These are phyloP conservation scores for Nitzschia sp. DNA, from an alignment of 108 stramenopile species.

Conservation along the genomic window DNA sequence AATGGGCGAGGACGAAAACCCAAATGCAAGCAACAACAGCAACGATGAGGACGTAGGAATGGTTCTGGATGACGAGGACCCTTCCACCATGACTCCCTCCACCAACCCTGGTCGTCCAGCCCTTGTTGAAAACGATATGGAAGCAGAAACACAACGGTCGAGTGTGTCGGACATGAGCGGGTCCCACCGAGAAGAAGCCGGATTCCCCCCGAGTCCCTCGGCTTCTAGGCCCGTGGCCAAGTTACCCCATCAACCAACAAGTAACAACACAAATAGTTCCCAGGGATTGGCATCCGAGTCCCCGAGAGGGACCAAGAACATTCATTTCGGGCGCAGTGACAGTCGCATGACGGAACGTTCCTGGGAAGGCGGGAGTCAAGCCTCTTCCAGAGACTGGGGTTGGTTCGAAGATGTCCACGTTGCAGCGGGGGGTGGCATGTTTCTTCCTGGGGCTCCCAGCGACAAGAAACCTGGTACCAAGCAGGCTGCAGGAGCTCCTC, in stretches of 20 bases:
- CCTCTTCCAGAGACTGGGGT: conserved; percentile 59
- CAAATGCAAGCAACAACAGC: neutral
- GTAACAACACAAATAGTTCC: neutral
- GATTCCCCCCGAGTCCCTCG: neutral
- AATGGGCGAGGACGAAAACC: neutral
- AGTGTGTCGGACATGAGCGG: conserved; percentile 17
- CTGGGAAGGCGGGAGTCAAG: conserved; percentile 36
- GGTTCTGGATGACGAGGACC: conserved; percentile 5
- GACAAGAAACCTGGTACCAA: too few species aligned
- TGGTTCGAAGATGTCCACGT: conserved; percentile 84
- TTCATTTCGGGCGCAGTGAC: neutral
- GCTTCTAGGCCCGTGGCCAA: neutral
- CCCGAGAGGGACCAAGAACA: too few species aligned
- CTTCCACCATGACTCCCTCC: too few species aligned
- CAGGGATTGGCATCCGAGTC: neutral
- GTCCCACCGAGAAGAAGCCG: conserved; percentile 1
- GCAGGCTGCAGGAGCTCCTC: too few species aligned
- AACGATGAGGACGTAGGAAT: conserved; percentile 10
- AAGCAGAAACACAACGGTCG: conserved; percentile 10
- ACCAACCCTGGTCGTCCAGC: neutral
- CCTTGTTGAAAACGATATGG: conserved; percentile 23
- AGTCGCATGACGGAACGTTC: neutral
- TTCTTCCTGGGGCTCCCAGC: too few species aligned
- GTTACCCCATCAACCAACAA: neutral
- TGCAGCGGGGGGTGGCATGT: neutral